A percentile compares a stretch with the other conserved stretches of the same genome.
phyloP scores from a whole-genome alignment of 805 yeast genomes.

The Candida saitoana region DNA sequence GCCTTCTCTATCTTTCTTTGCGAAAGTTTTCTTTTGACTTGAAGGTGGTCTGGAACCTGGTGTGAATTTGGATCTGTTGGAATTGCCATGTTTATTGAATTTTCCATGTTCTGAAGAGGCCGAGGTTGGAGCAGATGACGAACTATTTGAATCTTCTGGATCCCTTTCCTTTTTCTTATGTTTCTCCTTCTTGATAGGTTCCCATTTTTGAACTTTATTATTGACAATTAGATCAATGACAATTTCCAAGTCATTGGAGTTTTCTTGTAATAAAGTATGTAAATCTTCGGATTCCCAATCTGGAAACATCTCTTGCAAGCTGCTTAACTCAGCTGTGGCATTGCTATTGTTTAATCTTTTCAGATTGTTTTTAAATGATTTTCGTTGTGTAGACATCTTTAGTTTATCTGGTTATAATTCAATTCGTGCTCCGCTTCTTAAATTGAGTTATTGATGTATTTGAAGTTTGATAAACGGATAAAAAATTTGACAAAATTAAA shows the following conservation, averaged over 20 bases:
- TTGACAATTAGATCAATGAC: slow-evolving; percentile 86
- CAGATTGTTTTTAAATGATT: slow-evolving; percentile 43
- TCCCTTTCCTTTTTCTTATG: slow-evolving; percentile 34
- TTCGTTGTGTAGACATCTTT: slow-evolving; percentile 28
- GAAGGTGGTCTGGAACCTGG: slow-evolving; percentile 1
- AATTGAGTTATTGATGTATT: neutral
- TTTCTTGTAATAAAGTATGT: slow-evolving; percentile 68
- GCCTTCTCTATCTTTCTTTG: neutral
- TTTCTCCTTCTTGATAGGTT: slow-evolving; percentile 77
- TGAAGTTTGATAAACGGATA: neutral
- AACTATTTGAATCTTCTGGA: slow-evolving; percentile 11
- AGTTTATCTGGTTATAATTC: neutral
- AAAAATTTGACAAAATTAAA: neutral
- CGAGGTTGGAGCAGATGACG: slow-evolving; percentile 13
- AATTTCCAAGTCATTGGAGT: slow-evolving; percentile 65
- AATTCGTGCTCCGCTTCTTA: neutral
- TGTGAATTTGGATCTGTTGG: slow-evolving; percentile 8
- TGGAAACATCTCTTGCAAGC: slow-evolving; percentile 83
- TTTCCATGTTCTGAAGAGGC: slow-evolving; percentile 33
- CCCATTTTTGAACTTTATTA: slow-evolving; percentile 91
- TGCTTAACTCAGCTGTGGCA: slow-evolving; percentile 35
- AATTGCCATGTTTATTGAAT: slow-evolving; percentile 23
- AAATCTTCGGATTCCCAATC: slow-evolving; percentile 92
- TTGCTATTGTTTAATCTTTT: slow-evolving; percentile 35
- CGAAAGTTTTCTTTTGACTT: slow-evolving; percentile 1